A percentile compares a stretch with the other conserved stretches of the same genome.
Evolutionary conservation across 306 rosid genomes (phyloP).

Genomic region (Ziziphus jujuba): DNA sequence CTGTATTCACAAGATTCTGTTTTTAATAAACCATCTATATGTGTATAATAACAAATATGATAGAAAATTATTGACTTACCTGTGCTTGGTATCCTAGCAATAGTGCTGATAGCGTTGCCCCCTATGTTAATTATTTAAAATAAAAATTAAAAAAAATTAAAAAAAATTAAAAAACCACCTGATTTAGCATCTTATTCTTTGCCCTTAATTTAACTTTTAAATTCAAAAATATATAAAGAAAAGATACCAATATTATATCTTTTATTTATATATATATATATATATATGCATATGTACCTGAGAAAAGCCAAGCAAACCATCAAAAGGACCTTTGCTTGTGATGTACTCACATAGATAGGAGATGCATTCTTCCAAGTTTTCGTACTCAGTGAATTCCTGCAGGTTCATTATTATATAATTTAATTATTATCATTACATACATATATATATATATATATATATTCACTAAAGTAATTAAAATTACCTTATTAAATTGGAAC

Average conservation of each 20-base stretch:
- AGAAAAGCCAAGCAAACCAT: conserved; percentile 80
- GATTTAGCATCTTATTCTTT: no score
- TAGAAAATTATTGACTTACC: conserved; percentile 28
- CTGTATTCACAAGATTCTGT: conserved; percentile 35
- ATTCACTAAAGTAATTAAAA: neutral
- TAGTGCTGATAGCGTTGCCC: conserved; percentile 73
- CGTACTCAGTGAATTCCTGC: conserved; percentile 78
- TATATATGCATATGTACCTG: conserved; percentile 41
- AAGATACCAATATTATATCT: no score
- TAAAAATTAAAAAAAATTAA: neutral
- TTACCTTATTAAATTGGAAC: conserved; percentile 82
- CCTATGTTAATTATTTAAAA: conserved; percentile 40
- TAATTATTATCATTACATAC: neutral
- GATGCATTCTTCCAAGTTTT: conserved; percentile 76
- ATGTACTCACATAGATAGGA: conserved; percentile 69
- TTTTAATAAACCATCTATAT: neutral
- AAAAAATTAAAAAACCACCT: neutral
- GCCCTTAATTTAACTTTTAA: no score
- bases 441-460: no score
- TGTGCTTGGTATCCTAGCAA: conserved; percentile 75
- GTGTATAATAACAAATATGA: no score
- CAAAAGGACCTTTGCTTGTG: conserved; percentile 75
- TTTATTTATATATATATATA: no score
- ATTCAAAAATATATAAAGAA: no score
- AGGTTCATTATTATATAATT: neutral